These are phyloP conservation scores for Cercospora berteroae DNA, from an alignment of 2,329 filamentous ascomycete species.

Conservation along the genomic window DNA sequence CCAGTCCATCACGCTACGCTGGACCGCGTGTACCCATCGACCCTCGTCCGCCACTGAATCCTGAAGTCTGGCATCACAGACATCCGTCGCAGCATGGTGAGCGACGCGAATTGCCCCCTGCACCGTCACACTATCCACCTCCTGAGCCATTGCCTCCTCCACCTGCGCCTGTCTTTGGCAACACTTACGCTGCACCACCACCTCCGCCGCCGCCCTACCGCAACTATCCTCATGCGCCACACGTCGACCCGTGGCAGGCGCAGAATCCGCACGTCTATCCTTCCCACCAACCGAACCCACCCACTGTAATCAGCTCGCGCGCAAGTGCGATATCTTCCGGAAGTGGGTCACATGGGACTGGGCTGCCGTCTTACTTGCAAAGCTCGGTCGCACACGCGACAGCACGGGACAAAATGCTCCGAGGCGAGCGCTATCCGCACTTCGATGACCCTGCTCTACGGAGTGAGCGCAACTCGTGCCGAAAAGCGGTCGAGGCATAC, in stretches of 20 bases:
- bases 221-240: conserved; percentile 15
- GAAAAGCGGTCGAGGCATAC: conserved; percentile 76
- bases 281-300: conserved; percentile 10
- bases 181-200: conserved; percentile 19
- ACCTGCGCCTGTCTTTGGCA: conserved; percentile 20
- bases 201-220: conserved; percentile 16
- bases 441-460: conserved; percentile 71
- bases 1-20: conserved; percentile 12
- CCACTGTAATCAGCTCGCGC: conserved; percentile 23
- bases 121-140: conserved; percentile 6
- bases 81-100: conserved; percentile 1
- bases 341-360: conserved; percentile 37
- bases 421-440: conserved; percentile 73
- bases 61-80: conserved; percentile 20
- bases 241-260: neutral
- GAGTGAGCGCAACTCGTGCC: conserved; percentile 81
- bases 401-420: conserved; percentile 89
- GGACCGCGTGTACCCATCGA: conserved; percentile 14
- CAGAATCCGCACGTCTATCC: conserved; percentile 17
- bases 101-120: neutral
- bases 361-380: conserved; percentile 4
- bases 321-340: conserved; percentile 37
- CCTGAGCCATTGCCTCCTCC: conserved; percentile 8
- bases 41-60: conserved; percentile 14
- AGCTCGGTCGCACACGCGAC: conserved; percentile 33